phyloP scores from a whole-genome alignment of 2,329 filamentous ascomycete genomes.

The Phialophora chinensis region DNA sequence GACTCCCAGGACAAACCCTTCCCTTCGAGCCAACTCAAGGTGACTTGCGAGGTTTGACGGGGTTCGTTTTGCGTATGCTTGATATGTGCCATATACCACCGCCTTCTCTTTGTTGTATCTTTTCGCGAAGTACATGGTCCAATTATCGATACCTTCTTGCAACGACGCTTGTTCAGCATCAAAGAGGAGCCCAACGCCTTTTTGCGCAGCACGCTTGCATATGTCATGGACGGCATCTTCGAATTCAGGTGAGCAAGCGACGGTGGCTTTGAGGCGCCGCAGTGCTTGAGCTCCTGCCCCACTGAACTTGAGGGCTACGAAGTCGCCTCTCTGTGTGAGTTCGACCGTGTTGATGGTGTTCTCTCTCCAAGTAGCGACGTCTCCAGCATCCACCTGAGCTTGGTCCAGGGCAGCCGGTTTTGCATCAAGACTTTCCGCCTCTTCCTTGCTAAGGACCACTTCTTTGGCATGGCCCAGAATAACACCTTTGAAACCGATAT shows the following conservation, averaged over 20 bases:
- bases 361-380: conserved; percentile 66
- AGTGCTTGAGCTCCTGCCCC: conserved; percentile 79
- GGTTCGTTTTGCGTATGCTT: conserved; percentile 73
- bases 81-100: conserved; percentile 80
- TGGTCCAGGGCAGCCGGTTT: conserved; percentile 22
- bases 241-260: conserved; percentile 68
- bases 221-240: conserved; percentile 73
- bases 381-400: conserved; percentile 35
- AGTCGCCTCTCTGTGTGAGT: conserved; percentile 58
- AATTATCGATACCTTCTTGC: conserved; percentile 79
- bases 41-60: conserved; percentile 65
- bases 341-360: conserved; percentile 76
- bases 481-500: conserved; percentile 80
- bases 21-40: conserved; percentile 63
- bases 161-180: conserved; percentile 84
- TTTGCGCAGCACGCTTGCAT: conserved; percentile 72
- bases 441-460: conserved; percentile 66
- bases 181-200: conserved; percentile 76
- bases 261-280: conserved; percentile 66
- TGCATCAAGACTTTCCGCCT: conserved; percentile 37
- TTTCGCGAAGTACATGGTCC: conserved; percentile 77
- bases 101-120: conserved; percentile 74
- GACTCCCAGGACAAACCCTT: conserved; percentile 71
- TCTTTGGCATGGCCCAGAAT: conserved; percentile 85
- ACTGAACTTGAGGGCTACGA: conserved; percentile 76